These are phyloP conservation scores for Aphanomyces invadans DNA, from an alignment of 352 stramenopile genomes.

Conservation along the genomic window DNA sequence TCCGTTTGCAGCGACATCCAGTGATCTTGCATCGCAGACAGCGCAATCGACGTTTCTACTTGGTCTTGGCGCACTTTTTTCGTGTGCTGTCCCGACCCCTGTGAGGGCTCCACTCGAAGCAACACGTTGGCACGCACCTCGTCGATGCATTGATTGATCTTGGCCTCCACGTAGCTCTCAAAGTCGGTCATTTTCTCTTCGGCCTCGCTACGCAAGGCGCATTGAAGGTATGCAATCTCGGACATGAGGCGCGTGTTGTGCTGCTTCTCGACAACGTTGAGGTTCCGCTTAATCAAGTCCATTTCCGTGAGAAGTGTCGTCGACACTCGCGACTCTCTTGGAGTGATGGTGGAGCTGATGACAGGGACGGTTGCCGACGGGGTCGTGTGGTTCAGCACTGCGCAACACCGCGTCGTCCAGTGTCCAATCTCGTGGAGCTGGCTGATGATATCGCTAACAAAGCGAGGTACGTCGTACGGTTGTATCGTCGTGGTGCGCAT, in stretches of 20 bases:
- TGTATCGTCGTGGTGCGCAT: slow-evolving; percentile 17
- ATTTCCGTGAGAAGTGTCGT: slow-evolving; percentile 19
- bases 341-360: slow-evolving; percentile 4
- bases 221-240: slow-evolving; percentile 23
- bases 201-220: slow-evolving; percentile 14
- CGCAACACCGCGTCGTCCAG: slow-evolving; percentile 16
- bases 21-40: neutral
- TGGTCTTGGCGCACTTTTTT: neutral
- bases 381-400: slow-evolving; percentile 6
- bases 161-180: slow-evolving; percentile 13
- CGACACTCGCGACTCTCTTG: neutral
- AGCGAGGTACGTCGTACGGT: slow-evolving; percentile 24
- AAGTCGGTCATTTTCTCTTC: slow-evolving; percentile 25
- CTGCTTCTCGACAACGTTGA: slow-evolving; percentile 24
- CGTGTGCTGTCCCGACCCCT: slow-evolving; percentile 2
- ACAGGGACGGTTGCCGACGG: neutral
- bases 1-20: neutral
- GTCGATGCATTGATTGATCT: slow-evolving; percentile 12
- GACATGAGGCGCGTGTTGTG: slow-evolving; percentile 15
- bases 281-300: slow-evolving; percentile 19
- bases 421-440: slow-evolving; percentile 17
- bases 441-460: slow-evolving; percentile 15
- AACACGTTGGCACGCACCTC: slow-evolving; percentile 6
- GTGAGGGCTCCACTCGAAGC: neutral
- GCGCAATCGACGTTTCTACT: neutral